phyloP scores from a whole-genome alignment of 106 monocot genomes.

The Amphibolis antarctica region DNA sequence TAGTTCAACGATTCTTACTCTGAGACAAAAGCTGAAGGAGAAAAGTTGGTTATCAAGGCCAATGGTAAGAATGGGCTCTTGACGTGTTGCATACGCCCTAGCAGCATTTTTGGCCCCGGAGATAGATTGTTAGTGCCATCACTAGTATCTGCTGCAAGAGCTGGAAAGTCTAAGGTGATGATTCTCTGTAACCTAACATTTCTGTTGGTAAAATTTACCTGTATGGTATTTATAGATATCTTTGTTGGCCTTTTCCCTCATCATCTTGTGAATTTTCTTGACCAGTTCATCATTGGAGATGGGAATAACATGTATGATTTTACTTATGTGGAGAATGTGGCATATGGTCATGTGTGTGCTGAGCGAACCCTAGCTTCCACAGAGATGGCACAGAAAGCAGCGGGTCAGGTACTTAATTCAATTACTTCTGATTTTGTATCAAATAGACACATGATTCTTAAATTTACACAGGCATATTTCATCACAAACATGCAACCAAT shows the following conservation, averaged over 20 bases:
- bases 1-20: constrained; percentile 99
- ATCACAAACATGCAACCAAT: constrained; percentile 94
- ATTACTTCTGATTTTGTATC: background rate
- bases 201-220: background rate
- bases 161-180: constrained; percentile 83
- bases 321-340: constrained; percentile 99
- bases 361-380: constrained; percentile 69
- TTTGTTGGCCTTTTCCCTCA: background rate
- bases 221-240: background rate
- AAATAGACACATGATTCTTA: background rate
- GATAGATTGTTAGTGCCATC: constrained; percentile 85
- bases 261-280: background rate
- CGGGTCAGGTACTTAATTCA: constrained; percentile 42
- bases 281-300: constrained; percentile 85
- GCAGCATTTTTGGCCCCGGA: constrained; percentile 98
- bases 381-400: constrained; percentile 36
- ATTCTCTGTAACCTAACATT: background rate
- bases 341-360: constrained; percentile 95
- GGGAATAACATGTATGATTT: constrained; percentile 92
- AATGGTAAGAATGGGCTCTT: constrained; percentile 77
- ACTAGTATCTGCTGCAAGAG: constrained; percentile 67
- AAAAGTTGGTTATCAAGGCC: constrained; percentile 74
- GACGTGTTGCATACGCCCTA: constrained; percentile 91
- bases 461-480: constrained; percentile 64
- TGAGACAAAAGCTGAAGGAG: constrained; percentile 92